These are phyloP conservation scores for Trichomonas gallinae DNA, from an alignment of 208 protist species.

Conservation along the genomic window DNA sequence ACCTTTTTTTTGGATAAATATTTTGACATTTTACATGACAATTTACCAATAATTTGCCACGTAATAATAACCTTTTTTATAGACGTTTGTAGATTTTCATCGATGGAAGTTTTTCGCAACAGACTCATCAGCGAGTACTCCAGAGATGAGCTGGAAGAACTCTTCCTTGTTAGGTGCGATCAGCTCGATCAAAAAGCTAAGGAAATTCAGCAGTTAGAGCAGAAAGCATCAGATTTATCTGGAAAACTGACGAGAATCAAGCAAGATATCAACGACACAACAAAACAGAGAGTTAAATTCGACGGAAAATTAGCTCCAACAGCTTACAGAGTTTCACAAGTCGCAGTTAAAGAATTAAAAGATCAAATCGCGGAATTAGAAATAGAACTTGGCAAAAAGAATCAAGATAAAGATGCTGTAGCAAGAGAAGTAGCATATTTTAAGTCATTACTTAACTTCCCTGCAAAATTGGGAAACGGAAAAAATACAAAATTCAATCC, in stretches of 20 bases:
- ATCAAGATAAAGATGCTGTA: neutral
- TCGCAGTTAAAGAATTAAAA: neutral
- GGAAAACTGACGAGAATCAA: neutral
- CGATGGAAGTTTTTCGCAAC: constrained; percentile 11
- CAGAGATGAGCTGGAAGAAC: neutral
- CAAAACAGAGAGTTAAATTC: neutral
- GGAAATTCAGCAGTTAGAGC: neutral
- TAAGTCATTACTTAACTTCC: neutral
- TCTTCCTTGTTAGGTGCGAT: neutral
- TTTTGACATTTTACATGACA: too few relatives aligned
- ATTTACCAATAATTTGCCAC: too few relatives aligned
- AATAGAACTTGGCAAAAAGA: neutral
- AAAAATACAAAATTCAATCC: neutral
- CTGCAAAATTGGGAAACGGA: neutral
- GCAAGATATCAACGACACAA: constrained; percentile 9
- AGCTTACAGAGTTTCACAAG: neutral
- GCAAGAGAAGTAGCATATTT: neutral
- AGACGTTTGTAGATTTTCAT: neutral
- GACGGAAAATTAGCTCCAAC: neutral
- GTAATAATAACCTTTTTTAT: too few relatives aligned
- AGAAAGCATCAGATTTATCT: neutral
- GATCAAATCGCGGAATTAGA: neutral
- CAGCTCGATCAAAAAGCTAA: neutral
- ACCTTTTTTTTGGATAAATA: too few relatives aligned
- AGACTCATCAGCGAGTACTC: neutral